These are phyloP conservation scores for Heracleum sosnowskyi DNA, from an alignment of 129 eudicot species.

Conservation along the genomic window DNA sequence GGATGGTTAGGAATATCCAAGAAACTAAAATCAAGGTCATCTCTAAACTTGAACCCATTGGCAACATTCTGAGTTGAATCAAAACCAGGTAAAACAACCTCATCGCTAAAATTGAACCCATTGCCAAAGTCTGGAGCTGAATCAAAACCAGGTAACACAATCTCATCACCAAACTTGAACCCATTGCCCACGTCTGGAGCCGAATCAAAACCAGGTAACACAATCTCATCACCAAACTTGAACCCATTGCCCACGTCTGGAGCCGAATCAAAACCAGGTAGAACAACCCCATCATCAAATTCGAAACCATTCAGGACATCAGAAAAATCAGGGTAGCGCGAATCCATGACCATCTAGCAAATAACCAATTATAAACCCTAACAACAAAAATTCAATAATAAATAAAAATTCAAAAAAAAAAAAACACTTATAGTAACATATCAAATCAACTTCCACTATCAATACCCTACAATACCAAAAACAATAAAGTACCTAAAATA, in stretches of 20 bases:
- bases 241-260: background rate
- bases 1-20: slow-evolving; percentile 28
- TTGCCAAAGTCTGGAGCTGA: background rate
- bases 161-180: background rate
- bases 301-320: slow-evolving; percentile 24
- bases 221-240: background rate
- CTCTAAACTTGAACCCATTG: slow-evolving; percentile 35
- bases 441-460: background rate
- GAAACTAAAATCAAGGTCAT: slow-evolving; percentile 38
- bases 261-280: background rate
- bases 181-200: background rate
- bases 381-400: background rate
- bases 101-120: slow-evolving; percentile 14
- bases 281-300: slow-evolving; percentile 2
- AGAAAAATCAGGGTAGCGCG: slow-evolving; percentile 23
- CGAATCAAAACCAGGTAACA: background rate
- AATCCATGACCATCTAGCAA: slow-evolving; percentile 48
- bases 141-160: background rate
- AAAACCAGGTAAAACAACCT: slow-evolving; percentile 18
- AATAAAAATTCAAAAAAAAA: background rate
- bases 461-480: background rate
- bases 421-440: background rate
- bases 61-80: slow-evolving; percentile 22
- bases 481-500: background rate
- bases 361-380: background rate